Percentiles rank a stretch among this genome's conserved stretches.
These are phyloP conservation scores for Nigrograna mackinnonii DNA, from an alignment of 2,329 filamentous ascomycete species.

Conservation along the genomic window DNA sequence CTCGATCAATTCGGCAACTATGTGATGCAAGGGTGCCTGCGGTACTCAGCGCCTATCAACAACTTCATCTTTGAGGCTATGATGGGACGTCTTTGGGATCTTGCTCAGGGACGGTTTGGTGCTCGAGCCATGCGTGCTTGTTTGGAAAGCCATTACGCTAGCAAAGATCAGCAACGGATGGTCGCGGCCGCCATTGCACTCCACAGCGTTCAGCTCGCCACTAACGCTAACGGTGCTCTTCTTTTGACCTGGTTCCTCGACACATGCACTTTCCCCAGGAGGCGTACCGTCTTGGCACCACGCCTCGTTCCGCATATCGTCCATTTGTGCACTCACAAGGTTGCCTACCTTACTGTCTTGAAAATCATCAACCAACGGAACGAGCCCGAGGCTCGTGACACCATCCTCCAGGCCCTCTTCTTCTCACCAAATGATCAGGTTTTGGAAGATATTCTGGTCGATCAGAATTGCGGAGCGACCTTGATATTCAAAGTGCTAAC, in stretches of 20 bases:
- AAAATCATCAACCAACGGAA: constrained; percentile 99
- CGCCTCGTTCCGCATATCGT: constrained; percentile 91
- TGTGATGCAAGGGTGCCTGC: constrained; percentile 92
- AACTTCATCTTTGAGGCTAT: constrained; percentile 98
- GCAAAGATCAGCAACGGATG: constrained; percentile 93
- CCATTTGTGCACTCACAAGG: constrained; percentile 96
- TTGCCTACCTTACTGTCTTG: constrained; percentile 93
- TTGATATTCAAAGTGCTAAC: constrained; percentile 98
- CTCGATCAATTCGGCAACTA: constrained; percentile 99
- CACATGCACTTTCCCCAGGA: constrained; percentile 92
- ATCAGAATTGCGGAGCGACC: constrained; percentile 90
- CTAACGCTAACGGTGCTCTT: constrained; percentile 92
- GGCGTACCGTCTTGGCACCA: constrained; percentile 88
- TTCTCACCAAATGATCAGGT: constrained; percentile 86
- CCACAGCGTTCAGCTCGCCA: constrained; percentile 93
- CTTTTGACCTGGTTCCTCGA: constrained; percentile 97
- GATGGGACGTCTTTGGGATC: constrained; percentile 91
- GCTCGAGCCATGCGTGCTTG: constrained; percentile 96
- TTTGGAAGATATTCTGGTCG: constrained; percentile 85
- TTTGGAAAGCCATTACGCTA: constrained; percentile 91
- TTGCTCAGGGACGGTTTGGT: constrained; percentile 90
- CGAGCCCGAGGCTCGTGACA: constrained; percentile 88
- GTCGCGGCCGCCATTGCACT: constrained; percentile 93
- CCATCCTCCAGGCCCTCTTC: constrained; percentile 87
- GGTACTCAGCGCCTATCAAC: constrained; percentile 86